Conservation (phyloP, 495 filamentous ascomycete species). For the Trypethelium eluteriae region DNA sequence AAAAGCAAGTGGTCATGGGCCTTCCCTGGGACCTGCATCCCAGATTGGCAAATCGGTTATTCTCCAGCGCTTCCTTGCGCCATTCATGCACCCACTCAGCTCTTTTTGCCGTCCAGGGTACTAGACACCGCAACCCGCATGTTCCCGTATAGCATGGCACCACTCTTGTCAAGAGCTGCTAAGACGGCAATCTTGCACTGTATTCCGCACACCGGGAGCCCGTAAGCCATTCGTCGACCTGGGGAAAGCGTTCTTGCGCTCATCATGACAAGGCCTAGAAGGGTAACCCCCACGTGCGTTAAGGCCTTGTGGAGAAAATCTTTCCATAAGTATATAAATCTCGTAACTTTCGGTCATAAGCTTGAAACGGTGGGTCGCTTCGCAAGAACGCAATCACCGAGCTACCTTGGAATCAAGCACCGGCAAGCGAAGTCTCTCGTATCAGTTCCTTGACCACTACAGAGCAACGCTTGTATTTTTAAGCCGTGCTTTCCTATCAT, state of each 20-base stretch:
- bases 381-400: neutral
- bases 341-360: neutral
- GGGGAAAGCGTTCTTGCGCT: neutral
- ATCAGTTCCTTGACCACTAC: neutral
- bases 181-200: neutral
- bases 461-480: neutral
- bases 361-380: neutral
- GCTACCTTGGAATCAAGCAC: neutral
- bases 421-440: neutral
- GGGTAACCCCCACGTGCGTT: neutral
- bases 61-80: neutral
- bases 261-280: neutral
- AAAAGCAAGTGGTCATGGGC: neutral
- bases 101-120: neutral
- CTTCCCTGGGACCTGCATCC: neutral
- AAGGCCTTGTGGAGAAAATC: neutral
- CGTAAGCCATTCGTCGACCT: neutral
- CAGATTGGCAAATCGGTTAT: slow-evolving; percentile 2
- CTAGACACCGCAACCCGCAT: neutral
- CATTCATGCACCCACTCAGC: neutral
- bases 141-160: neutral
- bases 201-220: neutral
- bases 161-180: neutral
- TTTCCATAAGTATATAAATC: neutral
- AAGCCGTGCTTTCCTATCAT: neutral